Evolutionary conservation across 2,329 filamentous ascomycete genomes (phyloP).

Genomic region (Colletotrichum phormii): DNA sequence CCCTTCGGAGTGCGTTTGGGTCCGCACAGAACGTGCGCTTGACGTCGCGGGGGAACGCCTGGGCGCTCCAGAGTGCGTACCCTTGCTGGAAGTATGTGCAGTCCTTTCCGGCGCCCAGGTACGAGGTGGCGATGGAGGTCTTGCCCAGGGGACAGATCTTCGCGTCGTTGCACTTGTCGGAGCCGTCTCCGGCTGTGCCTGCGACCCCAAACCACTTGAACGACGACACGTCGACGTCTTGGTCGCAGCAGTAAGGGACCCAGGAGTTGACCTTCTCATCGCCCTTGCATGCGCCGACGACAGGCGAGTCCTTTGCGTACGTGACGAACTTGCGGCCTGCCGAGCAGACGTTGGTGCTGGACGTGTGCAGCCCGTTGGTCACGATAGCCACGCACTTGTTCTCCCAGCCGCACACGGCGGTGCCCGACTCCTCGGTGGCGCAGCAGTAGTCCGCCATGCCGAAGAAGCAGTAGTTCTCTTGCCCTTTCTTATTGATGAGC

Average conservation of each 20-base stretch:
- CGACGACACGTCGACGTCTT: neutral
- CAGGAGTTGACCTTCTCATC: neutral
- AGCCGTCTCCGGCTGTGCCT: neutral
- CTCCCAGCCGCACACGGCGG: neutral
- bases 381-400: neutral
- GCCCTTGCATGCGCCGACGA: neutral
- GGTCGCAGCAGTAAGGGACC: neutral
- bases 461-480: slow-evolving; percentile 1
- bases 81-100: neutral
- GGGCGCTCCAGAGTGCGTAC: no score
- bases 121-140: neutral
- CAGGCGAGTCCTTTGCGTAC: neutral
- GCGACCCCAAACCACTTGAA: slow-evolving; percentile 1
- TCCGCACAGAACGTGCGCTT: neutral
- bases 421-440: neutral
- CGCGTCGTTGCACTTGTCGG: neutral
- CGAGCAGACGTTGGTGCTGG: neutral
- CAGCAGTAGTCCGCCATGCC: neutral
- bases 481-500: neutral
- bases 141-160: slow-evolving; percentile 1
- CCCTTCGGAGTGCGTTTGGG: neutral
- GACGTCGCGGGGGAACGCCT: neutral
- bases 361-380: neutral
- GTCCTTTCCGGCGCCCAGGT: neutral
- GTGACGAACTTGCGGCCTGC: neutral